These are phyloP conservation scores for Exophiala bonariae DNA, from an alignment of 2,329 filamentous ascomycete species.

Conservation along the genomic window DNA sequence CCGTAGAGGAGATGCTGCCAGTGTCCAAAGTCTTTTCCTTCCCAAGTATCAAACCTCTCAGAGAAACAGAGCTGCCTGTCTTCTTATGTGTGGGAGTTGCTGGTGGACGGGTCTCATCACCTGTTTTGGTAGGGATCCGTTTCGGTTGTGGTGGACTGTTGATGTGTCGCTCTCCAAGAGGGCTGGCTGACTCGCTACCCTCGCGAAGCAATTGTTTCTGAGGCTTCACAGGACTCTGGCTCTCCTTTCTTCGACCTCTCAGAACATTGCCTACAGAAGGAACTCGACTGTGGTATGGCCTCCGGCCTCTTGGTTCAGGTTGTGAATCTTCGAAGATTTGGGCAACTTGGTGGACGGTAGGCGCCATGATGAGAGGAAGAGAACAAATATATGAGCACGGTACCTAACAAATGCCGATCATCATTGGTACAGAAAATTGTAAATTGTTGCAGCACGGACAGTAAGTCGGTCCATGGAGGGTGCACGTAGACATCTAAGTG, in stretches of 20 bases:
- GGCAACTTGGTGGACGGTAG: conserved; percentile 23
- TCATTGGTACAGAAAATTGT: conserved; percentile 14
- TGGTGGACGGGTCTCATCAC: conserved; percentile 15
- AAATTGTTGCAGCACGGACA: conserved; percentile 11
- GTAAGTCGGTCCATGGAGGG: conserved; percentile 8
- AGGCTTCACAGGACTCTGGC: conserved; percentile 17
- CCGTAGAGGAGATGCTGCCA: conserved; percentile 33
- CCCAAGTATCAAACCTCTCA: conserved; percentile 27
- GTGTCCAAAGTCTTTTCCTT: conserved; percentile 43
- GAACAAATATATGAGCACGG: conserved; percentile 20
- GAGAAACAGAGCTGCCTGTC: conserved; percentile 28
- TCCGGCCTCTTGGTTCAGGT: conserved; percentile 17
- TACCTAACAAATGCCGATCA: conserved; percentile 15
- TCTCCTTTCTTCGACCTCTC: conserved; percentile 22
- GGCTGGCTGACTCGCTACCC: conserved; percentile 10
- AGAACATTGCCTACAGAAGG: conserved; percentile 25
- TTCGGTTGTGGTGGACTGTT: conserved; percentile 29
- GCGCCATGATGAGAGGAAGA: conserved; percentile 19
- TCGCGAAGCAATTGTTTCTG: conserved; percentile 3
- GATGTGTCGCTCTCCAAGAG: conserved; percentile 29
- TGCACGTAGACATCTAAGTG: conserved; percentile 1
- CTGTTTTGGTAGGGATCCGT: conserved; percentile 23
- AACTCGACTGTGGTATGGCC: conserved; percentile 17
- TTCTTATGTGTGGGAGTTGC: conserved; percentile 25
- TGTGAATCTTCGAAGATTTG: conserved; percentile 30